These are phyloP conservation scores for Neurospora pannonica DNA, from an alignment of 495 filamentous ascomycete species.

Conservation along the genomic window DNA sequence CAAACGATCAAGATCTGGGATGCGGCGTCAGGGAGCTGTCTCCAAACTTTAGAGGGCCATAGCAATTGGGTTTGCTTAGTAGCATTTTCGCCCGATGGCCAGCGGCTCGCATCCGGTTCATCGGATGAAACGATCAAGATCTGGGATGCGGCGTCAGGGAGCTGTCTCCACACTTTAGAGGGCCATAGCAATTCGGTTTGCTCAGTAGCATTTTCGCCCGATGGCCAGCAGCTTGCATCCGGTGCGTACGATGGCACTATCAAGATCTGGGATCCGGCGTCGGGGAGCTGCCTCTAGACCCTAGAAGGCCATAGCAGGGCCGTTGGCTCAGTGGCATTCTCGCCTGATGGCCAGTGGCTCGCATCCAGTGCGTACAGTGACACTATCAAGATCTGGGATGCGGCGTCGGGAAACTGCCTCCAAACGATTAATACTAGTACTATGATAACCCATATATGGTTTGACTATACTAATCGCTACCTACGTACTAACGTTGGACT, in stretches of 20 bases:
- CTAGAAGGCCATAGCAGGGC: constrained; percentile 61
- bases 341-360: constrained; percentile 45
- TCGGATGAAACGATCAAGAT: too few species aligned
- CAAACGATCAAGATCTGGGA: too few species aligned
- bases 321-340: constrained; percentile 11
- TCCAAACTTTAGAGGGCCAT: too few species aligned
- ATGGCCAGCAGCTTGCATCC: constrained; percentile 62
- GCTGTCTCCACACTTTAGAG: too few species aligned
- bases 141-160: too few species aligned
- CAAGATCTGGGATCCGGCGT: constrained; percentile 85
- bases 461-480: neutral
- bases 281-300: too few species aligned
- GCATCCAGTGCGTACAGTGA: constrained; percentile 79
- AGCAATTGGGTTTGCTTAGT: too few species aligned
- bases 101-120: too few species aligned
- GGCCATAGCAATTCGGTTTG: neutral
- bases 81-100: too few species aligned
- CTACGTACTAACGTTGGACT: neutral
- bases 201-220: constrained; percentile 4
- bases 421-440: neutral
- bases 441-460: neutral
- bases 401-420: neutral
- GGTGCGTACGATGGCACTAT: constrained; percentile 80
- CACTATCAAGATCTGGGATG: constrained; percentile 33
- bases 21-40: too few species aligned